Conservation (phyloP, 139 green algal genomes). For the Haematococcus lacustris region DNA sequence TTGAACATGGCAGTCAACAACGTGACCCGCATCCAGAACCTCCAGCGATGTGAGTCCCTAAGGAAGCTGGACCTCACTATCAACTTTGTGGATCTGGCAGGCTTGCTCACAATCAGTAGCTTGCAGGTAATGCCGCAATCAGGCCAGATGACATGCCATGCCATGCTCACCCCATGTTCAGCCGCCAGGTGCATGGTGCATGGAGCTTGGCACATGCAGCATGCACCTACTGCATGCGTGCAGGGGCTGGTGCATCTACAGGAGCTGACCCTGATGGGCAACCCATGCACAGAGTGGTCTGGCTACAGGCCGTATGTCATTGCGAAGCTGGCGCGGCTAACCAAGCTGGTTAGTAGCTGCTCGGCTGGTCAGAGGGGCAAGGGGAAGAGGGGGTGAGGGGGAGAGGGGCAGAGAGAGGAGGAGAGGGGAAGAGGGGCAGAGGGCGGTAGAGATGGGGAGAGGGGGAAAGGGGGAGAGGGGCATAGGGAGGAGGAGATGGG, state of each 20-base stretch:
- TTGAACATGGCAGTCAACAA: conserved; percentile 92
- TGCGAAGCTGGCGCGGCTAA: conserved; percentile 63
- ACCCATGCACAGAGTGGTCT: conserved; percentile 78
- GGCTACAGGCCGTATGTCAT: conserved; percentile 76
- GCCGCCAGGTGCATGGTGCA: too few relatives aligned
- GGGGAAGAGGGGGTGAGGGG: neutral
- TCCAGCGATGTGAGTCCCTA: conserved; percentile 85
- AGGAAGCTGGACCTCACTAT: conserved; percentile 85
- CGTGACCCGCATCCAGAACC: conserved; percentile 75
- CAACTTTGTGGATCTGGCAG: conserved; percentile 73
- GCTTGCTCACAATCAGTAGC: conserved; percentile 44
- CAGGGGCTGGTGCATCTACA: conserved; percentile 20
- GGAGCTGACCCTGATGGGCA: conserved; percentile 80
- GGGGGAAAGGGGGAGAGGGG: too few relatives aligned
- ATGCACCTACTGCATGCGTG: too few relatives aligned
- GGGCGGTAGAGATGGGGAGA: too few relatives aligned
- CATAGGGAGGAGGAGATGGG: too few relatives aligned
- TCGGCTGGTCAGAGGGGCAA: neutral
- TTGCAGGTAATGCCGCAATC: too few relatives aligned
- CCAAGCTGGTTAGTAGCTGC: conserved; percentile 43
- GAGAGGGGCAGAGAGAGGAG: too few relatives aligned
- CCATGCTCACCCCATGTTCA: too few relatives aligned
- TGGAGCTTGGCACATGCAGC: too few relatives aligned
- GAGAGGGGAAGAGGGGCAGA: too few relatives aligned
- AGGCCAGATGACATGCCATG: too few relatives aligned